These are phyloP conservation scores for Arachnomyces sp. DNA, from an alignment of 2,329 filamentous ascomycete species.

Conservation along the genomic window DNA sequence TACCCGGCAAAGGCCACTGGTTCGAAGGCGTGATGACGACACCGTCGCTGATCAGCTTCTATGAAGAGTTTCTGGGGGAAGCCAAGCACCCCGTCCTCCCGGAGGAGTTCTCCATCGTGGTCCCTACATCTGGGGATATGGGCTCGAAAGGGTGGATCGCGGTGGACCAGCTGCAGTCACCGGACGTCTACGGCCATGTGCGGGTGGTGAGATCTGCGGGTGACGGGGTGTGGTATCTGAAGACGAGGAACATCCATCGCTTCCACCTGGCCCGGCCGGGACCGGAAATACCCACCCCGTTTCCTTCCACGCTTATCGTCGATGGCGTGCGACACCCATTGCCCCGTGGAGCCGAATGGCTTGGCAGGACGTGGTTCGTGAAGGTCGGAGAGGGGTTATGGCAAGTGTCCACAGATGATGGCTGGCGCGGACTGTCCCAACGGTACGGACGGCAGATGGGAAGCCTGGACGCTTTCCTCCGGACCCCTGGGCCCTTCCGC, in stretches of 20 bases:
- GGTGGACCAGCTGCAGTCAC: slow-evolving; percentile 42
- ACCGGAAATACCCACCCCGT: slow-evolving; percentile 1
- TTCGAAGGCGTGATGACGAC: slow-evolving; percentile 51
- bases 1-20: slow-evolving; percentile 44
- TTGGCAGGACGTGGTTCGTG: slow-evolving; percentile 18
- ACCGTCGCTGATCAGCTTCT: slow-evolving; percentile 40
- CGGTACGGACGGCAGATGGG: slow-evolving; percentile 44
- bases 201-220: slow-evolving; percentile 27
- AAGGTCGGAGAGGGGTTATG: slow-evolving; percentile 15
- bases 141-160: slow-evolving; percentile 44
- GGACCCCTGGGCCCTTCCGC: slow-evolving; percentile 37
- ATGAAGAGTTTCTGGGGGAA: slow-evolving; percentile 23
- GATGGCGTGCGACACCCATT: slow-evolving; percentile 14
- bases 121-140: slow-evolving; percentile 47
- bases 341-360: slow-evolving; percentile 7
- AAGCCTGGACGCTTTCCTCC: slow-evolving; percentile 46
- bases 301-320: slow-evolving; percentile 14
- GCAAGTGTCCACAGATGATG: slow-evolving; percentile 13
- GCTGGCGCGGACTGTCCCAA: slow-evolving; percentile 21
- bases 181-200: slow-evolving; percentile 44
- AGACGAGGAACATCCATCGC: slow-evolving; percentile 37
- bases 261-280: slow-evolving; percentile 25
- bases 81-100: slow-evolving; percentile 13
- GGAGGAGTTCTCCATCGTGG: slow-evolving; percentile 38
- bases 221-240: slow-evolving; percentile 27